phyloP scores from a whole-genome alignment of 352 stramenopile genomes.

The Phytopythium helicoides region DNA sequence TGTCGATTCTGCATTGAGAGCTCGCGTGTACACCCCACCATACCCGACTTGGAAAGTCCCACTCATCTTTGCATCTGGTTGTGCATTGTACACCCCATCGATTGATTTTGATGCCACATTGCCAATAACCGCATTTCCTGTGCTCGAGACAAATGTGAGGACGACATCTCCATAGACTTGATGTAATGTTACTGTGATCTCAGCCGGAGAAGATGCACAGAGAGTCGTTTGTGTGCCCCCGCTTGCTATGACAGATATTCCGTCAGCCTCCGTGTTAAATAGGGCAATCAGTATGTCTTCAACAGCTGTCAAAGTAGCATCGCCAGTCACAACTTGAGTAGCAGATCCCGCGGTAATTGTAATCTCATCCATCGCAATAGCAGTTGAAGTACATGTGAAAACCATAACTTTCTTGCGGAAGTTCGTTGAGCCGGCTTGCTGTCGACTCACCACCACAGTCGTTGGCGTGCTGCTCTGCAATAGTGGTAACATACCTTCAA shows the following conservation, averaged over 20 bases:
- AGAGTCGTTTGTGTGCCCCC: conserved; percentile 24
- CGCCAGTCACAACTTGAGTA: conserved; percentile 12
- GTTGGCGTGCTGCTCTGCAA: conserved; percentile 14
- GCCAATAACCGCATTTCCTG: conserved; percentile 13
- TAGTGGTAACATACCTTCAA: conserved; percentile 46
- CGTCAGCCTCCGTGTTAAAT: conserved; percentile 50
- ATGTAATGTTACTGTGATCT: conserved; percentile 64
- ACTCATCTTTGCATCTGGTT: conserved; percentile 52
- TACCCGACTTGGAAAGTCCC: conserved; percentile 81
- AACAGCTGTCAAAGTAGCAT: conserved; percentile 24
- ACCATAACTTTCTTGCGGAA: conserved; percentile 69
- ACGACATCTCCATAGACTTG: conserved; percentile 52
- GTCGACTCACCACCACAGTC: conserved; percentile 24
- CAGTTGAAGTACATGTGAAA: conserved; percentile 41
- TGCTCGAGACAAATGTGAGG: conserved; percentile 21
- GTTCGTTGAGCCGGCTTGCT: conserved; percentile 37
- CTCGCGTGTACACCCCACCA: conserved; percentile 48
- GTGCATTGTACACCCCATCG: conserved; percentile 56
- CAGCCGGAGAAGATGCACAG: conserved; percentile 25
- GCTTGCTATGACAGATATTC: conserved; percentile 51
- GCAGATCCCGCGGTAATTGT: conserved; percentile 22
- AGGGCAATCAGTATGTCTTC: conserved; percentile 41
- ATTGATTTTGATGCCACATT: conserved; percentile 35
- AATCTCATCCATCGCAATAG: conserved; percentile 19
- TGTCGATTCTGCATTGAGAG: conserved; percentile 70